phyloP scores from a whole-genome alignment of 371 early-diverging fungal species.

The Mortierella sp. region DNA sequence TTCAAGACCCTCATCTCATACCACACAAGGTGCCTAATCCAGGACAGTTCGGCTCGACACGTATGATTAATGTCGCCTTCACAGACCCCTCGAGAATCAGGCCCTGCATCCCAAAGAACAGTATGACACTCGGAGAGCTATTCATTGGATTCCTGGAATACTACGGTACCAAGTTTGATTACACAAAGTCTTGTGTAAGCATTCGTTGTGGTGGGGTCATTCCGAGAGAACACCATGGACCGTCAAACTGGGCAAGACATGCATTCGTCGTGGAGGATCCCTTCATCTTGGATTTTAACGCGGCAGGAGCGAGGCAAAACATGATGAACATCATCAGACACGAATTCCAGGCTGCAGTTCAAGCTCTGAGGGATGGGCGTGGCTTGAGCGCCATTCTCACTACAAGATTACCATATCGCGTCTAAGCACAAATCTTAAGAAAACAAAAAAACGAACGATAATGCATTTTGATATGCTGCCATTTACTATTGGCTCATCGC shows the following conservation, averaged over 20 bases:
- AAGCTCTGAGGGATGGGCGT: slow-evolving; percentile 42
- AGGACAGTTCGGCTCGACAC: slow-evolving; percentile 22
- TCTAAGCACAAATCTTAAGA: not conserved
- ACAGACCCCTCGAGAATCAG: slow-evolving; percentile 44
- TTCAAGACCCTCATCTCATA: slow-evolving; percentile 53
- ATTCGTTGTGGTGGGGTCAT: slow-evolving; percentile 48
- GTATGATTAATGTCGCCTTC: slow-evolving; percentile 45
- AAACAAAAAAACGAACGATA: not conserved
- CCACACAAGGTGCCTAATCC: slow-evolving; percentile 51
- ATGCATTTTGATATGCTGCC: no score
- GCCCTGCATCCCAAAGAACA: slow-evolving; percentile 40
- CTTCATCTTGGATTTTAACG: slow-evolving; percentile 43
- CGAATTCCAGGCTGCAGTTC: slow-evolving; percentile 52
- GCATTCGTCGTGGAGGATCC: slow-evolving; percentile 52
- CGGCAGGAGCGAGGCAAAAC: slow-evolving; percentile 31
- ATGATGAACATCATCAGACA: slow-evolving; percentile 53
- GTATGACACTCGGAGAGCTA: slow-evolving; percentile 46
- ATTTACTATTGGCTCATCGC: no score
- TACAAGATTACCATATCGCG: slow-evolving; percentile 21
- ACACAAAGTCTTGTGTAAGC: slow-evolving; percentile 38
- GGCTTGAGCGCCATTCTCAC: slow-evolving; percentile 49
- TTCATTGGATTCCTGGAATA: slow-evolving; percentile 51
- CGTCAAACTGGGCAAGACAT: slow-evolving; percentile 25
- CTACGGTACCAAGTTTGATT: slow-evolving; percentile 52
- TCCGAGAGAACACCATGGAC: slow-evolving; percentile 17